Conservation (phyloP, 2,329 filamentous ascomycete species). For the Myotisia sp. region DNA sequence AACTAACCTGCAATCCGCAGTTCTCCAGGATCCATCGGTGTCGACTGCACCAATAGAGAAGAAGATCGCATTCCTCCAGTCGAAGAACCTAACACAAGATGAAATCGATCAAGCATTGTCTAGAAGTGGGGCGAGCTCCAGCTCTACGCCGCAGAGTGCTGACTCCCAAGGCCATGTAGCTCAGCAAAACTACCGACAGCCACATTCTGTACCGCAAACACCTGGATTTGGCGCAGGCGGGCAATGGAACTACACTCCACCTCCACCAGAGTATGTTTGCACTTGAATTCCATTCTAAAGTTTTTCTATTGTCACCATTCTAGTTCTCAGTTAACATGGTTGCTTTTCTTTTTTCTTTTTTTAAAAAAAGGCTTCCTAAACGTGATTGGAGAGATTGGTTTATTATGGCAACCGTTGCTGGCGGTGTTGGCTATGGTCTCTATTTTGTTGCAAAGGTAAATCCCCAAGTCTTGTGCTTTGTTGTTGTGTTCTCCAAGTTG, state of each 20-base stretch:
- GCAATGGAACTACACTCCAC: constrained; percentile 38
- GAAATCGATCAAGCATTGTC: constrained; percentile 78
- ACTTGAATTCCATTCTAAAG: no score
- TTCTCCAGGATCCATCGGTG: constrained; percentile 89
- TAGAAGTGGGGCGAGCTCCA: constrained; percentile 50
- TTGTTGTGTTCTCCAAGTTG: no score
- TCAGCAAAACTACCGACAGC: constrained; percentile 28
- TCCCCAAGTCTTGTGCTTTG: not conserved
- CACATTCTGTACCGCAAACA: constrained; percentile 28
- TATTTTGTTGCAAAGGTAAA: constrained; percentile 74
- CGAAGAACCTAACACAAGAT: constrained; percentile 93
- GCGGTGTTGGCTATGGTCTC: constrained; percentile 75
- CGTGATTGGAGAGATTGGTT: constrained; percentile 98
- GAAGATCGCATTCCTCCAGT: constrained; percentile 79
- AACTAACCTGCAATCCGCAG: constrained; percentile 33
- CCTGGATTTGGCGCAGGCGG: constrained; percentile 40
- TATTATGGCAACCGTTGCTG: constrained; percentile 94
- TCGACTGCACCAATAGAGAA: constrained; percentile 82
- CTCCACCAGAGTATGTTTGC: constrained; percentile 38
- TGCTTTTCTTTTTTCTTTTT: no score
- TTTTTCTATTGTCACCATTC: not conserved
- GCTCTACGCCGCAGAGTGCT: constrained; percentile 31
- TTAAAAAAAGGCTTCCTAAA: constrained; percentile 49
- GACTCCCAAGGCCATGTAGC: constrained; percentile 34
- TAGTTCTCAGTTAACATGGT: no score